Conservation (phyloP, 768 basidiomycete genomes). For the Termitomyces sp. region DNA sequence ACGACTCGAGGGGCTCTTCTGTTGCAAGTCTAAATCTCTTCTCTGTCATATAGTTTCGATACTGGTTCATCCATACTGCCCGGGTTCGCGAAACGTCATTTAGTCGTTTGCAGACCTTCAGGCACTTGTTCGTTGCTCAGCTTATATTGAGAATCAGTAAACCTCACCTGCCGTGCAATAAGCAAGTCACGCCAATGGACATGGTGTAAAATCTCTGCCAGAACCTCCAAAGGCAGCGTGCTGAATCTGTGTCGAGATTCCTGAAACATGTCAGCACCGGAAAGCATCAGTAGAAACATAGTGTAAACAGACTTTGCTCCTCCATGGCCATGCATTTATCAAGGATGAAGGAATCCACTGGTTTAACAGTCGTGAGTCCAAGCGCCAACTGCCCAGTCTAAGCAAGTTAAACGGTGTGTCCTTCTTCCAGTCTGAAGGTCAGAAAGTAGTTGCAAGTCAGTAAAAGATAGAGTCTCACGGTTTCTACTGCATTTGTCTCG, state of each 20-base stretch:
- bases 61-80: too few species aligned
- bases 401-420: neutral
- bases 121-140: too few species aligned
- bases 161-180: too few species aligned
- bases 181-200: too few species aligned
- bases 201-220: too few species aligned
- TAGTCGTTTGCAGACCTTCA: too few species aligned
- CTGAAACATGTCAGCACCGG: neutral
- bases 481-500: neutral
- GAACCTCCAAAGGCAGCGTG: too few species aligned
- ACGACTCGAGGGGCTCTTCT: neutral
- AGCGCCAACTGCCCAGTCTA: neutral
- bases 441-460: neutral
- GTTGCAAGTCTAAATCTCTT: neutral
- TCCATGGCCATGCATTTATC: neutral
- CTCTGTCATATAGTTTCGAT: neutral
- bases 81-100: too few species aligned
- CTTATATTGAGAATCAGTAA: too few species aligned
- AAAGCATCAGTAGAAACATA: neutral
- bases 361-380: neutral
- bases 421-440: neutral
- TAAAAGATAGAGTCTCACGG: neutral
- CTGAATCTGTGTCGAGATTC: neutral
- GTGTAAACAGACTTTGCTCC: neutral
- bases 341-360: neutral